Evolutionary conservation across 2,329 filamentous ascomycete species (phyloP).

Genomic region (Elsinoe fawcettii): DNA sequence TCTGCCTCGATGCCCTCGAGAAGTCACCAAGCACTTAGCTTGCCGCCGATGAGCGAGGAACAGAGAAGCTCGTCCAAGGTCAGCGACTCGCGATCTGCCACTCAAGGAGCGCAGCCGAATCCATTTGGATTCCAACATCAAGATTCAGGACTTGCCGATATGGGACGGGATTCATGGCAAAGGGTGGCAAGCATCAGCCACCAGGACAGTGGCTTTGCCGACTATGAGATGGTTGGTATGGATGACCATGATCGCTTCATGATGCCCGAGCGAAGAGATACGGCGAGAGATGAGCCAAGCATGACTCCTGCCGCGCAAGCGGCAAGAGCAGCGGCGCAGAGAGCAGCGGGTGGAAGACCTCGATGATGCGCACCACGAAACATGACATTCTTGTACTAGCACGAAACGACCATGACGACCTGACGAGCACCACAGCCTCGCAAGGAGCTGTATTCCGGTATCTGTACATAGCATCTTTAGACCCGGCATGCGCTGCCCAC

Average conservation of each 20-base stretch:
- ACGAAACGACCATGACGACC: constrained; percentile 2
- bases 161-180: background rate
- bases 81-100: background rate
- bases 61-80: background rate
- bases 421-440: background rate
- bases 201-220: constrained; percentile 34
- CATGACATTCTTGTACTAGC: background rate
- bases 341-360: background rate
- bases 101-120: background rate
- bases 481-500: too few species aligned
- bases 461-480: background rate
- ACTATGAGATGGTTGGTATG: constrained; percentile 21
- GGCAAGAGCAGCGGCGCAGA: background rate
- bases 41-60: background rate
- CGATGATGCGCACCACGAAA: background rate
- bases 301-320: background rate
- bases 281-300: background rate
- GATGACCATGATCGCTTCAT: constrained; percentile 11
- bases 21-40: background rate
- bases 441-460: background rate
- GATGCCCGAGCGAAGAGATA: background rate
- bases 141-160: background rate
- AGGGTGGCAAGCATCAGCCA: constrained; percentile 22
- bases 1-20: background rate
- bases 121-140: background rate